Evolutionary conservation across 2,329 filamentous ascomycete species (phyloP).

Genomic region (Paecilomyces sp.): DNA sequence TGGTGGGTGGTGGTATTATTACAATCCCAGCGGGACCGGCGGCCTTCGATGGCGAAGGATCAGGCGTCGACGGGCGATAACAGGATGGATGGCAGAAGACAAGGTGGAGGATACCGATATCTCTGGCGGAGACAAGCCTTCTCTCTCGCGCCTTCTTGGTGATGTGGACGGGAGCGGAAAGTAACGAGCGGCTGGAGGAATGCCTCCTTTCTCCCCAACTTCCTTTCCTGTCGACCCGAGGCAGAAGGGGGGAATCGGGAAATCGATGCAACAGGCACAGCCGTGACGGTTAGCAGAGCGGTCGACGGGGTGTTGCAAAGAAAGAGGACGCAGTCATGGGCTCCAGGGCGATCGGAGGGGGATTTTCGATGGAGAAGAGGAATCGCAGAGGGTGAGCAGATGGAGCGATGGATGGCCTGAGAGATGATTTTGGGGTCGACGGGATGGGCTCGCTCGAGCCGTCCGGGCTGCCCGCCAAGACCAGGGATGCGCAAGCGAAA

Average conservation of each 20-base stretch:
- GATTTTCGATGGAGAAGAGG: slow-evolving; percentile 9
- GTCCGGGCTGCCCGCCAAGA: slow-evolving; percentile 22
- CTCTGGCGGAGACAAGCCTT: neutral
- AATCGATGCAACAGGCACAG: slow-evolving; percentile 16
- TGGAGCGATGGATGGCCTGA: slow-evolving; percentile 2
- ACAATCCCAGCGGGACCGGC: slow-evolving; percentile 11
- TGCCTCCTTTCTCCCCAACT: slow-evolving; percentile 33
- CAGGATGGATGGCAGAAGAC: neutral
- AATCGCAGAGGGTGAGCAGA: slow-evolving; percentile 3
- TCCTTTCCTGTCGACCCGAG: slow-evolving; percentile 19
- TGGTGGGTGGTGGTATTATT: neutral
- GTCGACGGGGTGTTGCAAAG: slow-evolving; percentile 8
- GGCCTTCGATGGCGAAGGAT: slow-evolving; percentile 1
- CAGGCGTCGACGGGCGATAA: neutral
- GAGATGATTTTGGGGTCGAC: slow-evolving; percentile 19
- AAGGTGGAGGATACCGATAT: neutral
- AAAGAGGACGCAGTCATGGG: neutral
- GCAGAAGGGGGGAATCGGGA: slow-evolving; percentile 22
- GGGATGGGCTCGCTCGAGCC: slow-evolving; percentile 8
- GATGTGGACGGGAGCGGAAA: slow-evolving; percentile 15
- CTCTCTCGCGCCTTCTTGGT: neutral
- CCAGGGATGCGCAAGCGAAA: slow-evolving; percentile 27
- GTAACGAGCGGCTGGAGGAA: slow-evolving; percentile 37
- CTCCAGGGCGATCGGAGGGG: neutral
- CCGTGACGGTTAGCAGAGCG: slow-evolving; percentile 17